Percentiles rank a stretch among this genome's conserved stretches.
Conservation (phyloP, 305 asterid species). For the Fraxinus latifolia region DNA sequence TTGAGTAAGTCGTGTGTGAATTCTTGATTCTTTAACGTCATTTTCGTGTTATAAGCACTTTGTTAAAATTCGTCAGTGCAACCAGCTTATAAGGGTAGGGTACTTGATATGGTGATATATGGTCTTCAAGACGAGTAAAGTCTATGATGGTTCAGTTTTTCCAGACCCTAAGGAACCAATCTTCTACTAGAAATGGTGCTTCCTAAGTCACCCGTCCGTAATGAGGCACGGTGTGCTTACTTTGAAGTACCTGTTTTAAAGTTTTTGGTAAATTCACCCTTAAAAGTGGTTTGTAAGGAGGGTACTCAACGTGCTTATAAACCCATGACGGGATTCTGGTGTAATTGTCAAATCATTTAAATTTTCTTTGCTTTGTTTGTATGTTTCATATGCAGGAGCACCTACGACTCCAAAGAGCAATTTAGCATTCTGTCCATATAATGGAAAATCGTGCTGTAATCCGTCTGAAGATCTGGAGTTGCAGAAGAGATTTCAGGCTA, state of each 20-base stretch:
- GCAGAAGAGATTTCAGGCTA: constrained; percentile 49
- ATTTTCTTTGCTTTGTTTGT: constrained; percentile 2
- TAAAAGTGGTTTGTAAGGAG: background rate
- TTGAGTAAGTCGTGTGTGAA: constrained; percentile 52
- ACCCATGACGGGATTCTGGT: background rate
- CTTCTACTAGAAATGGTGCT: background rate
- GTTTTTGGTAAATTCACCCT: background rate
- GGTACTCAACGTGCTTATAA: background rate
- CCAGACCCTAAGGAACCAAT: background rate
- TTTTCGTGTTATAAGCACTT: background rate
- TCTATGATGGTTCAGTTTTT: background rate
- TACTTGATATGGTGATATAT: background rate
- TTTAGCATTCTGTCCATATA: constrained; percentile 67
- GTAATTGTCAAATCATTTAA: background rate
- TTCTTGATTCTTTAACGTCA: constrained; percentile 9
- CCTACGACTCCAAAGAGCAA: constrained; percentile 45
- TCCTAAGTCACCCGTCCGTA: too few relatives aligned
- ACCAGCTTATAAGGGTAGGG: background rate
- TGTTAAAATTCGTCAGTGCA: background rate
- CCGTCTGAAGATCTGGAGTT: constrained; percentile 57
- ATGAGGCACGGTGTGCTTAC: background rate
- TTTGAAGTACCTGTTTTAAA: background rate
- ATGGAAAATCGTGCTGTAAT: constrained; percentile 70
- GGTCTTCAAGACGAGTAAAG: background rate
- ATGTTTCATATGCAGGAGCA: constrained; percentile 48